phyloP scores from a whole-genome alignment of 176 grass and related monocot genomes.

The Calamus simplicifolius region DNA sequence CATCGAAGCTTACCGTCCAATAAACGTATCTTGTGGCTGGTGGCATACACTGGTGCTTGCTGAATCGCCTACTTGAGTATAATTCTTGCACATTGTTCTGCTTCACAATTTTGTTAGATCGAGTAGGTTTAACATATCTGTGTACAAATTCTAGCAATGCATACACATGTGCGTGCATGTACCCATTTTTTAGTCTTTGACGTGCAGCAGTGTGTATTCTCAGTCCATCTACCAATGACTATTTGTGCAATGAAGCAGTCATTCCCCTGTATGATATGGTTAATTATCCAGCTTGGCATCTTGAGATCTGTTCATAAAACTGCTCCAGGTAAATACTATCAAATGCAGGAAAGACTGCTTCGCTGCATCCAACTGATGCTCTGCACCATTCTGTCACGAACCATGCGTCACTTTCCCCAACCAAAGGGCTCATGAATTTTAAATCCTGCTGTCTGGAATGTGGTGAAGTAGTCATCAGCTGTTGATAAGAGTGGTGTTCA shows the following conservation, averaged over 20 bases:
- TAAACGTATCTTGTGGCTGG: slow-evolving; percentile 87
- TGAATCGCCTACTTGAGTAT: slow-evolving; percentile 54
- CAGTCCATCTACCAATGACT: too few species aligned
- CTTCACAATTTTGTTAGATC: slow-evolving; percentile 92
- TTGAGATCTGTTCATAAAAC: too few species aligned
- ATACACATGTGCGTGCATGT: slow-evolving; percentile 12
- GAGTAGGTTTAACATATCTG: slow-evolving; percentile 32
- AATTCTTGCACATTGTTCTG: slow-evolving; percentile 9
- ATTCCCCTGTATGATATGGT: too few species aligned
- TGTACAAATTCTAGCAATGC: slow-evolving; percentile 62
- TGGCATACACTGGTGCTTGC: slow-evolving; percentile 93
- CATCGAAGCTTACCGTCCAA: slow-evolving; percentile 35
- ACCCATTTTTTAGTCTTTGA: too few species aligned
- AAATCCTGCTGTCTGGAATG: not conserved
- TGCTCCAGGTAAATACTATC: too few species aligned
- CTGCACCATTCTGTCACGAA: slow-evolving; percentile 14
- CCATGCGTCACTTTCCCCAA: slow-evolving; percentile 15
- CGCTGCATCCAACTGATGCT: slow-evolving; percentile 18
- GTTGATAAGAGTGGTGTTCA: slow-evolving; percentile 16
- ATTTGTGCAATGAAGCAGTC: too few species aligned
- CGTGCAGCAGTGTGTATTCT: too few species aligned
- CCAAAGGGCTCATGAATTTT: slow-evolving; percentile 1
- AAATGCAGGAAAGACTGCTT: too few species aligned
- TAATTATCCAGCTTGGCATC: too few species aligned
- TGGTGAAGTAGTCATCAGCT: not conserved